Base-by-base conservation (phyloP, 176 grass and related monocot genomes). In the Eleusine coracana region DNA sequence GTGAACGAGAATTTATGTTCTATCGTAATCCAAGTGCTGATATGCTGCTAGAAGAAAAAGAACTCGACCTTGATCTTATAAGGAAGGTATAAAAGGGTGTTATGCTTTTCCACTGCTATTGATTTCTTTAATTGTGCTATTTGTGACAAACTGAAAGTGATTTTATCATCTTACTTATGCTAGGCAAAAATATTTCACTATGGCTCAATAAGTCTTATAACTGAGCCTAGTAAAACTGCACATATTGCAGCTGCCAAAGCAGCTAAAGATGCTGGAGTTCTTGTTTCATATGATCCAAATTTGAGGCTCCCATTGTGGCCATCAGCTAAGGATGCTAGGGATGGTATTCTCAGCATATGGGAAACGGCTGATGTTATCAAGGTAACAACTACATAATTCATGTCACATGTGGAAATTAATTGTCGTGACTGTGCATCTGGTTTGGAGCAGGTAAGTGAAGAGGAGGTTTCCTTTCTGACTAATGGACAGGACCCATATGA, bases 1-100 rank as follows among this genome's bases (percentile, higher is more conserved):
- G 93, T 78, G 93, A 96, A 86, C 90, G 93, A 20, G 96, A 96
- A 83, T 99, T 99, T 86, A 99, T 99, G 96, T 99, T 99, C 88
- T 99, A 93, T 45, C 92, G 96, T 45, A 99, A 99, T 88, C 96
- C 93, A 81, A 99, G 96, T 90, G 96, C 96, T 70, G 96, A 99
- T 83, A 99, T 99, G 96, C 89, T 99, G 70, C 96, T 93, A 76
- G 89, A 96, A 91, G 89, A 92, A 83, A 79, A 90, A 63, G 96
- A 99, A 84, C 96, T 99, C 68, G 89, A 99, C 74, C 83, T 94
- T 81, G 87, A 99, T 66, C 76, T 99, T 71, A 94, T 96, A 69
- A 93, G 66, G 63, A 95, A 96, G 93, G 96, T 99, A 93, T 13
- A 71, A 76, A 38, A 28, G 37, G 59, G 39, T 23, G 20, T 49